These are phyloP conservation scores for Phytophthora fragariae DNA, from an alignment of 352 stramenopile species.

Conservation along the genomic window DNA sequence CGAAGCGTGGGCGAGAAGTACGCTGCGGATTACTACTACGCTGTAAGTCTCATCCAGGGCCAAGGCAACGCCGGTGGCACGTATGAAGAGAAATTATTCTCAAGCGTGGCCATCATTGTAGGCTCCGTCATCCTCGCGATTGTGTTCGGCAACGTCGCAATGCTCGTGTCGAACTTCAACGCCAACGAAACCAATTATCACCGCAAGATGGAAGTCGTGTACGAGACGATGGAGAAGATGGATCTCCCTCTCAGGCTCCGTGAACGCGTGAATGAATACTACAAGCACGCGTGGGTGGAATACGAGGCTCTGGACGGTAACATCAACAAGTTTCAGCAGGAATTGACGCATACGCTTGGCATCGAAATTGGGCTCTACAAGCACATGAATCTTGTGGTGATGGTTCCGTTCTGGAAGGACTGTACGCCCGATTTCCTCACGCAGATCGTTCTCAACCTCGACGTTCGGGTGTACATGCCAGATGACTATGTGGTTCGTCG, in stretches of 20 bases:
- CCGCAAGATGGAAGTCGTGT: conserved; percentile 63
- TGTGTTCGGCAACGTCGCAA: conserved; percentile 59
- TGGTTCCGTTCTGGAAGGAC: conserved; percentile 47
- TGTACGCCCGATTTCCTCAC: conserved; percentile 50
- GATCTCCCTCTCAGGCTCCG: conserved; percentile 38
- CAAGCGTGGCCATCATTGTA: conserved; percentile 38
- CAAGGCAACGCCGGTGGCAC: conserved; percentile 38
- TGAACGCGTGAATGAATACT: conserved; percentile 47
- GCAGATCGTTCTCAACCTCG: conserved; percentile 42
- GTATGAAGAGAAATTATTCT: conserved; percentile 41
- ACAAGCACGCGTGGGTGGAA: conserved; percentile 51
- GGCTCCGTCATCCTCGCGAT: conserved; percentile 57
- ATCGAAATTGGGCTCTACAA: conserved; percentile 50
- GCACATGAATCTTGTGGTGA: conserved; percentile 43
- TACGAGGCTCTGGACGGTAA: conserved; percentile 47
- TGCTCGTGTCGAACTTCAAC: conserved; percentile 61
- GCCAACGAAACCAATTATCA: conserved; percentile 53
- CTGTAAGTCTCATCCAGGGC: conserved; percentile 50
- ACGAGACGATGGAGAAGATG: conserved; percentile 59
- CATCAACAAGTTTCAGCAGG: conserved; percentile 42
- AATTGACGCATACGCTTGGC: conserved; percentile 47
- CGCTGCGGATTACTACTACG: conserved; percentile 39
- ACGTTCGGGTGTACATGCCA: conserved; percentile 46
- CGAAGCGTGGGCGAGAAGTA: conserved; percentile 23
- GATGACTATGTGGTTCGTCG: conserved; percentile 56